phyloP scores from a whole-genome alignment of 805 yeast species.

The Yamadazyma akitaensis region DNA sequence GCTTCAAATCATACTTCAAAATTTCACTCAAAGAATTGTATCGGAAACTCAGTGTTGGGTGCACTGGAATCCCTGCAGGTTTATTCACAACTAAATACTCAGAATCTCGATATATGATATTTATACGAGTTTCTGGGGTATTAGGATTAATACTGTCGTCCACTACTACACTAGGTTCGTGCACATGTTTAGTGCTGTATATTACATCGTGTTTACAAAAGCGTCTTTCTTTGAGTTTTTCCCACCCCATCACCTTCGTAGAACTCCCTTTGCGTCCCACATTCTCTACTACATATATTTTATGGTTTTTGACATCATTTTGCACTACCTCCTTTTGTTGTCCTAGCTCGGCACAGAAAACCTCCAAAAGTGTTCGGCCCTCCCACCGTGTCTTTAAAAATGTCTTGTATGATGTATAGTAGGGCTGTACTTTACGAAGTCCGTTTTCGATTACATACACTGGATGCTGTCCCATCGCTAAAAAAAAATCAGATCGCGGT shows the following conservation, averaged over 20 bases:
- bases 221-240: constrained; percentile 9
- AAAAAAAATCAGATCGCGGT: neutral
- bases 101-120: constrained; percentile 34
- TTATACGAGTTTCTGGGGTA: constrained; percentile 8
- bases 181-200: constrained; percentile 35
- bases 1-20: constrained; percentile 26
- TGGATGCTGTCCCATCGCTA: neutral
- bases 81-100: constrained; percentile 44
- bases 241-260: constrained; percentile 21
- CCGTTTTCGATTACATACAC: constrained; percentile 21
- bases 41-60: constrained; percentile 45
- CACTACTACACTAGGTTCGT: constrained; percentile 41
- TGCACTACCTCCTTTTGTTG: constrained; percentile 22
- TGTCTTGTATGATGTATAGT: constrained; percentile 28
- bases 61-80: constrained; percentile 54
- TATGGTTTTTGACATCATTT: constrained; percentile 22
- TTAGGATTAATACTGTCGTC: constrained; percentile 12
- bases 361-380: constrained; percentile 28
- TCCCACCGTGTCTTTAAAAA: constrained; percentile 39
- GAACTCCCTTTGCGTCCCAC: constrained; percentile 19
- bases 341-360: constrained; percentile 34
- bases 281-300: constrained; percentile 24
- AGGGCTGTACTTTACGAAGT: constrained; percentile 35
- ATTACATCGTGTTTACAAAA: constrained; percentile 27
- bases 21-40: constrained; percentile 45